Evolutionary conservation across 2,329 filamentous ascomycete species (phyloP).

Genomic region (Colletotrichum sojae): DNA sequence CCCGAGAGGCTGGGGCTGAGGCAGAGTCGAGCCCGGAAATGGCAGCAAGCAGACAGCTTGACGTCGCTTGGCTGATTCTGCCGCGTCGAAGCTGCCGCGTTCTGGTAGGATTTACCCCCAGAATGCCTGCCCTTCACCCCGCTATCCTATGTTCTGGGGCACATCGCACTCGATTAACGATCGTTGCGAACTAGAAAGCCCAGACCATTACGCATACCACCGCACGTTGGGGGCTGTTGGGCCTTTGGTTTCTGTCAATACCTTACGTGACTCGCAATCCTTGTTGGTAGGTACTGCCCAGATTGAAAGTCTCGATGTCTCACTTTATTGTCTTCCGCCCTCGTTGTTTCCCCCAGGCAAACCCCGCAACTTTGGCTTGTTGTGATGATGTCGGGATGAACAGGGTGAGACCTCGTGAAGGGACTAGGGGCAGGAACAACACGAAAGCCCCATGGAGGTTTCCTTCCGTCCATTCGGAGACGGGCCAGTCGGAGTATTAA

Average conservation of each 20-base stretch:
- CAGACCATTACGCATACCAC: too few species aligned
- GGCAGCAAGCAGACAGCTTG: neutral
- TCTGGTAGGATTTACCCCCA: neutral
- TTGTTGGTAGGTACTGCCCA: neutral
- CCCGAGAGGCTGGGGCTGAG: neutral
- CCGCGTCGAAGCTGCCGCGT: neutral
- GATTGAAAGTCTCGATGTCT: neutral
- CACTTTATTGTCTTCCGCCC: neutral
- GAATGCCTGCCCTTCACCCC: neutral
- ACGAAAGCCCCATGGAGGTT: neutral
- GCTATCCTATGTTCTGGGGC: neutral
- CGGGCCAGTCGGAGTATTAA: neutral
- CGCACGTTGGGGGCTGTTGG: too few species aligned
- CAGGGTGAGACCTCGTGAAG: neutral
- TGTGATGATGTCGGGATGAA: conserved; percentile 3
- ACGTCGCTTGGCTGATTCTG: neutral
- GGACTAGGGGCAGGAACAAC: neutral
- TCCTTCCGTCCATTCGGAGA: neutral
- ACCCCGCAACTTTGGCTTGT: conserved; percentile 10
- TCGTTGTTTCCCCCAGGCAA: neutral
- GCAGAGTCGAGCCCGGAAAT: neutral
- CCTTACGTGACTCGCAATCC: too few species aligned
- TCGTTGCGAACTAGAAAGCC: too few species aligned
- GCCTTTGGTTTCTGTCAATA: too few species aligned
- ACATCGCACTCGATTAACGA: neutral